Base-by-base conservation (phyloP, 495 filamentous ascomycete genomes). In the Podospora tetraspora region DNA sequence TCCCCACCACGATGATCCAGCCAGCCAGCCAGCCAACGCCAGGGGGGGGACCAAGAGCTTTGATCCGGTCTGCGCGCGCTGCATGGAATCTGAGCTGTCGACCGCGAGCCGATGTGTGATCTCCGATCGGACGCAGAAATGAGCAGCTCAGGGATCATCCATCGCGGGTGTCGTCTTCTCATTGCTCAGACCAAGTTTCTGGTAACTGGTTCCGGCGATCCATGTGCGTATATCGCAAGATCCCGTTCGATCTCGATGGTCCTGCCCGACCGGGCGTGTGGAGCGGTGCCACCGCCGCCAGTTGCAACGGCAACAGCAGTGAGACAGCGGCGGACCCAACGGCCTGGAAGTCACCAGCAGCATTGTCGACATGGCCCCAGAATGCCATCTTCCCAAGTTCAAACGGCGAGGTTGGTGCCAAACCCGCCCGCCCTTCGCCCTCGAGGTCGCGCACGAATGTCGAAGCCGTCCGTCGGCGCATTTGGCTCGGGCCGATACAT, bases 191-290 rank as follows among this genome's bases (percentile, higher is more conserved):
- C 66, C 71, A 43, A 22, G 37, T 71, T 71, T 69, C 63, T 71
- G 73, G 73, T 68, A 67, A 63, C 65, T 60, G 64, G 62, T 61
- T 62, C 57, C 37, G 60, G 71, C 66, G 69, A 74, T 76, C 74
- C n/a, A 34, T 66, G 64, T 57, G 64, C 52, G 37, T 61, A 23
- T n/a, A 52, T 52, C 43, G 34, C 34, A n/a, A 52, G 43, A 52
- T 64, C 64, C 69, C 66, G 69, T 69, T 62, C 63, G 67, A 76
- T 75, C 74, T 66, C 73, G 73, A 76, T 76, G 72, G 70, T 62
- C 19, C 43, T 52, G 58, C 63, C 11, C 29, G 72, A 74, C 75
- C 72, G 25, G 71, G 71, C 75, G 63, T 61, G 25, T 59, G 71
- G 73, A 67, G 67, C 64, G 57, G 69, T 71, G 64, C 57, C 32